Base-by-base conservation (phyloP, 139 green algal genomes). In the Chlorella sp. region DNA sequence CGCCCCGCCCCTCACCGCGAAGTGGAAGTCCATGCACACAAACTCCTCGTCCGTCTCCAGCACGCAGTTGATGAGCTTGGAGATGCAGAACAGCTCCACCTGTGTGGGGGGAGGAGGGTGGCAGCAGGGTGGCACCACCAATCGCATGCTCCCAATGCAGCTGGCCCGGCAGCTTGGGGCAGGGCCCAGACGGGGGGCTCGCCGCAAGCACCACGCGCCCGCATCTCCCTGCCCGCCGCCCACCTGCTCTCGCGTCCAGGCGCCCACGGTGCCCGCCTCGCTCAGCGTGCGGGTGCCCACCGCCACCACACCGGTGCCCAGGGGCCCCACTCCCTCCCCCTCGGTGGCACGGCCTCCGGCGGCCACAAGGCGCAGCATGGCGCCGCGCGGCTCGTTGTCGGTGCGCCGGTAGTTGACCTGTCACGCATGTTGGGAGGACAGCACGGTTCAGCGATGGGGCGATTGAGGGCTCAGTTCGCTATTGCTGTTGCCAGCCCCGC, bases 21-120 rank as follows among this genome's bases (percentile, higher is more conserved):
- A 98, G 89, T 98, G 94, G 84, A 97, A 93, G 92, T 99, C 96
- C 89, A 99, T 95, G 87, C 93, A 92, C 34, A 98, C 80, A 85
- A 98, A 98, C 92, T 99, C 97, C 83, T 99, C 96, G 88, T 98
- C 95, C 36, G 93, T 89, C 85, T 99, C 97, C 84, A 99, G 86
- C 83, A 95, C 85, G 90, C 94, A 98, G 91, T 98, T 97, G 80
- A 99, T 94, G 64, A 99, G 92, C 80, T 97, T 96, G 82, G 88
- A 88, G 65, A 99, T 93, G 85, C 96, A 99, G 87, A 99, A 99
- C 48, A 98, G 92, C 93, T 99, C 96, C 54, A 97, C 88, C 91
- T 93, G 87, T 7, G 46, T 65, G 48, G 14, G 58, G 41, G 30
- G 3, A 34, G 48, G 14, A 9, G 67, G n/a, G 20, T 9, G 24